phyloP scores from a whole-genome alignment of 441 rosid species.

The Populus hybrid region DNA sequence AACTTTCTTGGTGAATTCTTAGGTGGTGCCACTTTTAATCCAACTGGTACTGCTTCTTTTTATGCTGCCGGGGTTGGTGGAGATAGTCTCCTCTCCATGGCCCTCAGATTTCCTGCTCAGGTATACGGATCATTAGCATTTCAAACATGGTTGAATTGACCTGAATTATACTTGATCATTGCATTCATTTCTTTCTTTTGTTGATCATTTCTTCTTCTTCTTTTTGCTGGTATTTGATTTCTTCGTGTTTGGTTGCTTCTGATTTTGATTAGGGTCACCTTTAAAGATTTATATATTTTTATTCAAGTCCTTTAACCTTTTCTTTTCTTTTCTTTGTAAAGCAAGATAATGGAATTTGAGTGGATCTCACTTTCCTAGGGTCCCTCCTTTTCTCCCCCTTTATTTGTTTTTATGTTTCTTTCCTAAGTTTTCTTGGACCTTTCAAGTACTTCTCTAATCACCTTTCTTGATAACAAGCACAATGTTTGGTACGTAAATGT shows the following conservation, averaged over 20 bases:
- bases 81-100: slow-evolving; percentile 79
- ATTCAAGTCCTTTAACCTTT: background rate
- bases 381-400: background rate
- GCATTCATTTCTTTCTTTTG: background rate
- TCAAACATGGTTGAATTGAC: background rate
- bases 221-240: background rate
- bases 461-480: background rate
- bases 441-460: background rate
- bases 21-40: slow-evolving; percentile 91
- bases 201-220: background rate
- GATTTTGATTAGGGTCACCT: background rate
- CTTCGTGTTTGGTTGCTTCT: background rate
- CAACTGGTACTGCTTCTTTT: slow-evolving; percentile 70
- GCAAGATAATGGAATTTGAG: background rate
- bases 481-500: background rate
- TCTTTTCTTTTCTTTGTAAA: background rate
- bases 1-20: slow-evolving; percentile 43
- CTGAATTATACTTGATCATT: background rate
- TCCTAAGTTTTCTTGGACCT: background rate
- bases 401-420: background rate
- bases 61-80: slow-evolving; percentile 72
- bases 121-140: slow-evolving; percentile 20
- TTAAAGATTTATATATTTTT: background rate
- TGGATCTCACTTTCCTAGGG: background rate
- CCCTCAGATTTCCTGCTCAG: slow-evolving; percentile 89